phyloP scores from a whole-genome alignment of 176 grass and related monocot genomes.

The Pontederia crassipes region DNA sequence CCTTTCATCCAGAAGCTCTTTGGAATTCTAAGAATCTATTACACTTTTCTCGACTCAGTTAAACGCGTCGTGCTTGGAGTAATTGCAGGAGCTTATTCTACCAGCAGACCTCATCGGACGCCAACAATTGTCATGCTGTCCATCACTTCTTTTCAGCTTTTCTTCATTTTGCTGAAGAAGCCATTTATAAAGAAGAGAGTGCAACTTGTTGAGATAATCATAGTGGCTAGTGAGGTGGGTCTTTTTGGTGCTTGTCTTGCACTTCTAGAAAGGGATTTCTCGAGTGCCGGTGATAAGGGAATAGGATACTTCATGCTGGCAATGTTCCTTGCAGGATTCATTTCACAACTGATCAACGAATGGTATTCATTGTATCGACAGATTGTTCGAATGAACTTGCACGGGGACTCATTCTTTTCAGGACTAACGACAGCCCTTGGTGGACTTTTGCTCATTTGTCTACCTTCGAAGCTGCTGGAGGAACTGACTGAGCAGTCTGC shows the following conservation, averaged over 20 bases:
- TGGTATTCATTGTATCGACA: constrained; percentile 72
- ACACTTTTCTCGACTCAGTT: constrained; percentile 43
- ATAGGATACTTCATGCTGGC: constrained; percentile 59
- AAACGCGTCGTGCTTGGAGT: constrained; percentile 70
- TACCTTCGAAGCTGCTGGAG: constrained; percentile 33
- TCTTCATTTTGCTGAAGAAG: constrained; percentile 54
- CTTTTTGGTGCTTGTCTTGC: constrained; percentile 57
- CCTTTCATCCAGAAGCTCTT: constrained; percentile 54
- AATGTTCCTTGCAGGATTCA: constrained; percentile 37
- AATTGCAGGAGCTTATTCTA: constrained; percentile 49
- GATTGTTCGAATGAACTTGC: constrained; percentile 33
- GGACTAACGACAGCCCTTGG: constrained; percentile 43
- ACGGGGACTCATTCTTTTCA: constrained; percentile 36
- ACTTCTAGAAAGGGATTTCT: constrained; percentile 27
- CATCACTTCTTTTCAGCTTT: constrained; percentile 59
- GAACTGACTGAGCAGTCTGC: constrained; percentile 18
- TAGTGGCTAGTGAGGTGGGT: constrained; percentile 49
- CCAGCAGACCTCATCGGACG: constrained; percentile 28
- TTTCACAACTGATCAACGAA: constrained; percentile 60
- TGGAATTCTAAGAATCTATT: constrained; percentile 63
- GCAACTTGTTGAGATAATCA: constrained; percentile 75
- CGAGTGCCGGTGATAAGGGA: constrained; percentile 16
- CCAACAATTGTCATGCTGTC: constrained; percentile 33
- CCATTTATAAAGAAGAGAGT: constrained; percentile 89
- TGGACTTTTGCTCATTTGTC: constrained; percentile 43